A percentile compares a stretch with the other conserved stretches of the same genome.
phyloP scores from a whole-genome alignment of 345 rosid genomes.

The Cochlearia excelsa region DNA sequence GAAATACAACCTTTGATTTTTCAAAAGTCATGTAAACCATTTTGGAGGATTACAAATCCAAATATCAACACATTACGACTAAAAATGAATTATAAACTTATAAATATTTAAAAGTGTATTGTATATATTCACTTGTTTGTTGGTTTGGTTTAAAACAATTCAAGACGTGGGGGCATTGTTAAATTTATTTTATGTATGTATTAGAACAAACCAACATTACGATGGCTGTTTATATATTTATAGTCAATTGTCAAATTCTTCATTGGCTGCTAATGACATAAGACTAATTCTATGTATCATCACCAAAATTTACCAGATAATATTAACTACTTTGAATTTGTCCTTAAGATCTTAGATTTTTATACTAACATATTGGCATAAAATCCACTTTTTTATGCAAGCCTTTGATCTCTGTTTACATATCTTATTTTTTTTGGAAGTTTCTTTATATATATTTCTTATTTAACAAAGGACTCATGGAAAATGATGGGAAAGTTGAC shows the following conservation, averaged over 20 bases:
- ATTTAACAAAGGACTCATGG: conserved; percentile 8
- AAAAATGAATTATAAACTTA: background rate
- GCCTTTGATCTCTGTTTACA: background rate
- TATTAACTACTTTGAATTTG: background rate
- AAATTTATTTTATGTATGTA: background rate
- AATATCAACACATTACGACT: conserved; percentile 14
- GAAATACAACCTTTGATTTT: no score
- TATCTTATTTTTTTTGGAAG: background rate
- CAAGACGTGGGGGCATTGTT: conserved; percentile 35
- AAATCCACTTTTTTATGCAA: no score
- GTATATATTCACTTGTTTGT: background rate
- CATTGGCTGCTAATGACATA: conserved; percentile 32
- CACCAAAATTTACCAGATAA: conserved; percentile 11
- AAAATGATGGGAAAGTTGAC: conserved; percentile 33
- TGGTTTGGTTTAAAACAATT: conserved; percentile 29
- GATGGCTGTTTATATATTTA: conserved; percentile 23
- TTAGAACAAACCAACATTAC: conserved; percentile 23
- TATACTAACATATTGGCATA: no score
- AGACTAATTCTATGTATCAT: conserved; percentile 29
- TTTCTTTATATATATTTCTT: background rate
- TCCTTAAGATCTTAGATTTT: no score
- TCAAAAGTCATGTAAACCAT: conserved; percentile 3
- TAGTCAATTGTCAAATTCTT: conserved; percentile 32
- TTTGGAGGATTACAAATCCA: conserved; percentile 9
- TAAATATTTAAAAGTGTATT: background rate